A percentile compares a stretch with the other conserved stretches of the same genome.
Conservation (phyloP, 805 yeast species). For the Saturnispora sanitii region DNA sequence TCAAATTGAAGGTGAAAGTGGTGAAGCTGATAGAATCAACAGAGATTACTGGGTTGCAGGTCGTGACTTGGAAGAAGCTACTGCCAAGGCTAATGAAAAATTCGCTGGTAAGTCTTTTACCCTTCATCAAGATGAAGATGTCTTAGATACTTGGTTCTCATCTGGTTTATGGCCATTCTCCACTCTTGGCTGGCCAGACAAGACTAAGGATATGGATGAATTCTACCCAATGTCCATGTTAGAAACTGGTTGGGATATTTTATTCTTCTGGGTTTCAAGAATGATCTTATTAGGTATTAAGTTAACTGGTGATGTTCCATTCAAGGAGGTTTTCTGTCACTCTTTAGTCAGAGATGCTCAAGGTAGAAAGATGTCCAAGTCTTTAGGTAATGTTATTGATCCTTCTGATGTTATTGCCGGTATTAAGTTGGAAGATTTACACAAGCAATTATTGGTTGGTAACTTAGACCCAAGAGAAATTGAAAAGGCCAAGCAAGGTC, state of each 20-base stretch:
- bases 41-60: conserved; percentile 89
- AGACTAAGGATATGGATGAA: conserved; percentile 58
- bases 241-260: conserved; percentile 98
- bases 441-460: conserved; percentile 67
- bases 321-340: conserved; percentile 95
- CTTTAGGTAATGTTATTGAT: conserved; percentile 93
- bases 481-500: conserved; percentile 81
- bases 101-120: conserved; percentile 64
- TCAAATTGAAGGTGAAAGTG: conserved; percentile 55
- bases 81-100: conserved; percentile 62
- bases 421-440: conserved; percentile 68
- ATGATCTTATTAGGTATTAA: conserved; percentile 90
- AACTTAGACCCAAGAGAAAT: conserved; percentile 86
- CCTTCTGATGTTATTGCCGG: conserved; percentile 92
- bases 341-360: conserved; percentile 98
- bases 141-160: conserved; percentile 97
- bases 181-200: conserved; percentile 90
- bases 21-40: conserved; percentile 46
- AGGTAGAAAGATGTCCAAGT: conserved; percentile 98
- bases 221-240: conserved; percentile 89
- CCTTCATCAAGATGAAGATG: conserved; percentile 94
- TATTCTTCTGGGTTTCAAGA: conserved; percentile 98
- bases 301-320: conserved; percentile 84
- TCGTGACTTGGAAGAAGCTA: conserved; percentile 72
- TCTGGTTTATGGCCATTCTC: conserved; percentile 98